Conservation (phyloP, 1,139 yeast species). For the Saccharomyces hybrid region DNA sequence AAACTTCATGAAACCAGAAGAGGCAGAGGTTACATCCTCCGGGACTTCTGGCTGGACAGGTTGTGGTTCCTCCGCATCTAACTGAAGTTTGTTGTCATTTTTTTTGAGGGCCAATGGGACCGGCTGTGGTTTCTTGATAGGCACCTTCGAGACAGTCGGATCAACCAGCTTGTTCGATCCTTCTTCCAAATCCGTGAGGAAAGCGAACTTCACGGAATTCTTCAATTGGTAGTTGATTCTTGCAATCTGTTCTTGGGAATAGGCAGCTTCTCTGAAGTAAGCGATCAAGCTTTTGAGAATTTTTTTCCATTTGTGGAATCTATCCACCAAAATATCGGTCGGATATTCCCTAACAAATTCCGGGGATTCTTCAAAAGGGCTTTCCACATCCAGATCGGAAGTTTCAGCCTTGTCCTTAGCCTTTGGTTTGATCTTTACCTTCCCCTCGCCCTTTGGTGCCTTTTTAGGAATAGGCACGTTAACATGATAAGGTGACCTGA, state of each 20-base stretch:
- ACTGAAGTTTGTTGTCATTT: not conserved
- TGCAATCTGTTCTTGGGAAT: conserved; percentile 60
- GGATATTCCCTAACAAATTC: conserved; percentile 30
- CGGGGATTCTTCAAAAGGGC: conserved; percentile 2
- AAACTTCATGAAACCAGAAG: conserved; percentile 43
- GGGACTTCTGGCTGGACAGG: conserved; percentile 9
- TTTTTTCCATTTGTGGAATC: conserved; percentile 64
- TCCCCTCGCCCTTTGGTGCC: conserved; percentile 1
- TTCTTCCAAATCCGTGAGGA: conserved; percentile 34
- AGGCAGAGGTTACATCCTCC: conserved; percentile 22
- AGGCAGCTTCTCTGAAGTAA: conserved; percentile 53
- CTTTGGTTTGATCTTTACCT: not conserved
- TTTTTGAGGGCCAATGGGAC: conserved; percentile 12
- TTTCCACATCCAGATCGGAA: conserved; percentile 2
- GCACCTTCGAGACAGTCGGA: conserved; percentile 19
- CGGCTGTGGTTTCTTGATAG: conserved; percentile 16
- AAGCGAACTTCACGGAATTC: conserved; percentile 50
- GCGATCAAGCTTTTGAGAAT: conserved; percentile 52
- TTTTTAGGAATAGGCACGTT: conserved; percentile 29
- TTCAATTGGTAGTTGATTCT: conserved; percentile 54
- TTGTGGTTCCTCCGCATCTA: not conserved
- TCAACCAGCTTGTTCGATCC: conserved; percentile 27
- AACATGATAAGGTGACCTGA: conserved; percentile 31
- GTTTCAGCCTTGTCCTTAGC: conserved; percentile 3
- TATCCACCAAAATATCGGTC: conserved; percentile 35